A percentile compares a stretch with the other conserved stretches of the same genome.
These are phyloP conservation scores for Leishmania tropica DNA, from an alignment of 208 protist genomes.

Conservation along the genomic window DNA sequence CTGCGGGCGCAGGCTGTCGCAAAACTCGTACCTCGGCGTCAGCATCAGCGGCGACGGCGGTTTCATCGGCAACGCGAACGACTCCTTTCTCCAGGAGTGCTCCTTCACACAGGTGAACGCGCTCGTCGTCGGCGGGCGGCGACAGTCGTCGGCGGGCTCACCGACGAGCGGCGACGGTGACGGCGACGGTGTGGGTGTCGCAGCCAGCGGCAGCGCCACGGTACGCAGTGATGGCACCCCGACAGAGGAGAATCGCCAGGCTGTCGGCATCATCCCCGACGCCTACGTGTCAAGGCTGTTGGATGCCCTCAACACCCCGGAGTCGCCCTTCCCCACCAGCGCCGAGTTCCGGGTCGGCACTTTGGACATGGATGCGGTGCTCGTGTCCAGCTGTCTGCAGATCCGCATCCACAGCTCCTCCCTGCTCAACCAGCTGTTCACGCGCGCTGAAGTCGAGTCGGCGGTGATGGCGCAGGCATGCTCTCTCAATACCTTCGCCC, in stretches of 20 bases:
- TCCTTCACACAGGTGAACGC: slow-evolving; percentile 20
- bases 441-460: slow-evolving; percentile 53
- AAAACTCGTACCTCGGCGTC: slow-evolving; percentile 7
- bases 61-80: slow-evolving; percentile 42
- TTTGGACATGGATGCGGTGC: slow-evolving; percentile 65
- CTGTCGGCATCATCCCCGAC: slow-evolving; percentile 17
- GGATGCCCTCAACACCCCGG: slow-evolving; percentile 66
- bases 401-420: slow-evolving; percentile 53
- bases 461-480: slow-evolving; percentile 50
- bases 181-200: not conserved
- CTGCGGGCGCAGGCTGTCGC: not conserved
- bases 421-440: slow-evolving; percentile 69
- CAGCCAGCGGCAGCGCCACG: slow-evolving; percentile 2
- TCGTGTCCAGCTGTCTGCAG: slow-evolving; percentile 75
- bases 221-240: not conserved
- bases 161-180: not conserved
- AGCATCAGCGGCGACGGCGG: slow-evolving; percentile 22
- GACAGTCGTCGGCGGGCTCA: slow-evolving; percentile 1
- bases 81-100: slow-evolving; percentile 33
- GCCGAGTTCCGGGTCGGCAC: slow-evolving; percentile 62
- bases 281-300: slow-evolving; percentile 47
- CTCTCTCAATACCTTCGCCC: slow-evolving; percentile 58
- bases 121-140: not conserved
- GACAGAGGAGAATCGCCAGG: not conserved
- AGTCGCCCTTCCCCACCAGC: slow-evolving; percentile 45